Conservation (phyloP, 1,284 basidiomycete genomes). For the Spongispora temasekensis region DNA sequence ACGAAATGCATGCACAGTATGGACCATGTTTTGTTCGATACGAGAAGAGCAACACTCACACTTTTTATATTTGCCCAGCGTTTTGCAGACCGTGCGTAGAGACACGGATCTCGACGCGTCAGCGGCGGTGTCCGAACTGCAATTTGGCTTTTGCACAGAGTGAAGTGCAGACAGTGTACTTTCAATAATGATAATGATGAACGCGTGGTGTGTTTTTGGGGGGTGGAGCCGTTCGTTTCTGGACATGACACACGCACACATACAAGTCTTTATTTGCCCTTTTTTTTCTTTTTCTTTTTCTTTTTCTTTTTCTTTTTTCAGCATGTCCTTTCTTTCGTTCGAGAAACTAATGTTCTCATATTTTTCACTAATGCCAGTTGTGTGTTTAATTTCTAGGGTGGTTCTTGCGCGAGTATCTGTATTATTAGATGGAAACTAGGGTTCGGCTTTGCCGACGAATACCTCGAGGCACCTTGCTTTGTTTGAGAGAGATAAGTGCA, state of each 20-base stretch:
- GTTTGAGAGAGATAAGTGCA: too few relatives aligned
- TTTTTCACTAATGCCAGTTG: constrained; percentile 8
- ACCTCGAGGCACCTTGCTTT: too few relatives aligned
- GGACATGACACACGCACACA: background rate
- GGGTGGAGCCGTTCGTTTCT: background rate
- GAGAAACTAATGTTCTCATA: constrained; percentile 15
- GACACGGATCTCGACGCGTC: constrained; percentile 83
- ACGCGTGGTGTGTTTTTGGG: background rate
- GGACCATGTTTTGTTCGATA: constrained; percentile 28
- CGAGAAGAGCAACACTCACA: constrained; percentile 3
- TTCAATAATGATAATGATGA: constrained; percentile 54
- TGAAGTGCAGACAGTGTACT: constrained; percentile 86
- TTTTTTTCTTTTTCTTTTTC: too few relatives aligned
- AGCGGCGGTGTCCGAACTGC: constrained; percentile 96
- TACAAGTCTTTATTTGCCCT: too few relatives aligned
- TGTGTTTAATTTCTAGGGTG: background rate
- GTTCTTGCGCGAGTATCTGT: too few relatives aligned
- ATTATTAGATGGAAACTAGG: too few relatives aligned
- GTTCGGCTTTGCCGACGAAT: too few relatives aligned
- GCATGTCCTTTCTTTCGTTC: background rate
- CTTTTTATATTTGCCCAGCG: constrained; percentile 48
- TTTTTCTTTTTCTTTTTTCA: background rate
- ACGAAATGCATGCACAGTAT: constrained; percentile 94
- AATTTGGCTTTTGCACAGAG: constrained; percentile 82
- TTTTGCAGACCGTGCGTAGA: constrained; percentile 93